Conservation (phyloP, 2,329 filamentous ascomycete species). For the Alternaria longipes region DNA sequence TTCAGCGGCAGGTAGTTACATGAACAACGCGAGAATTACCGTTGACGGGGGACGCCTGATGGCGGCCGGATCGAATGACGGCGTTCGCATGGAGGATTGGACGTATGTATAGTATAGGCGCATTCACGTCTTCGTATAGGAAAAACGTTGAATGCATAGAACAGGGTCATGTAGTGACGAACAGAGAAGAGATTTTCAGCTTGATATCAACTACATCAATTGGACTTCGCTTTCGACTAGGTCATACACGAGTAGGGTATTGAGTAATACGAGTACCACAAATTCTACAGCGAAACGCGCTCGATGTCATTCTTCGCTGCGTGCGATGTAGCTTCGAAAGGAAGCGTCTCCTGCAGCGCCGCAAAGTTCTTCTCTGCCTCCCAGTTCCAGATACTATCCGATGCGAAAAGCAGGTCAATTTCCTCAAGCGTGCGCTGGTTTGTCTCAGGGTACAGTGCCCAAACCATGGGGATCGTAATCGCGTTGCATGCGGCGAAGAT, state of each 20-base stretch:
- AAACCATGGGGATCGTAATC: slow-evolving; percentile 73
- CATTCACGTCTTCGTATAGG: too few species aligned
- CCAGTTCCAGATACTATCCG: slow-evolving; percentile 74
- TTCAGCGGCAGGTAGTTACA: too few species aligned
- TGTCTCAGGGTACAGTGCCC: slow-evolving; percentile 77
- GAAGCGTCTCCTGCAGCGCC: slow-evolving; percentile 24
- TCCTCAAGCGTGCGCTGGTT: slow-evolving; percentile 78
- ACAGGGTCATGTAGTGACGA: too few species aligned
- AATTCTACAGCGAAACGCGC: slow-evolving; percentile 1
- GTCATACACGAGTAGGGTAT: fast-evolving
- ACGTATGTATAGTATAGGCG: too few species aligned
- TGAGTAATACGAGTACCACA: neutral
- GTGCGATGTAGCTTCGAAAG: neutral
- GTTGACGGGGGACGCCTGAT: too few species aligned
- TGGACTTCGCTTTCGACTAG: too few species aligned
- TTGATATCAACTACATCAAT: too few species aligned
- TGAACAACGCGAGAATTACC: too few species aligned
- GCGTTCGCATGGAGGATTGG: too few species aligned
- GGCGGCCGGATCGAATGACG: too few species aligned
- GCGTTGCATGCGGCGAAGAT: slow-evolving; percentile 76
- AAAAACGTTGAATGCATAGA: too few species aligned
- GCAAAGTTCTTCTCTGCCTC: slow-evolving; percentile 45
- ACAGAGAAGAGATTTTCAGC: fast-evolving
- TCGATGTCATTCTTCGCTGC: slow-evolving; percentile 14
- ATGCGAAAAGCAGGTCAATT: slow-evolving; percentile 77